Conservation (phyloP, 805 yeast species). For the Saturnispora besseyi region DNA sequence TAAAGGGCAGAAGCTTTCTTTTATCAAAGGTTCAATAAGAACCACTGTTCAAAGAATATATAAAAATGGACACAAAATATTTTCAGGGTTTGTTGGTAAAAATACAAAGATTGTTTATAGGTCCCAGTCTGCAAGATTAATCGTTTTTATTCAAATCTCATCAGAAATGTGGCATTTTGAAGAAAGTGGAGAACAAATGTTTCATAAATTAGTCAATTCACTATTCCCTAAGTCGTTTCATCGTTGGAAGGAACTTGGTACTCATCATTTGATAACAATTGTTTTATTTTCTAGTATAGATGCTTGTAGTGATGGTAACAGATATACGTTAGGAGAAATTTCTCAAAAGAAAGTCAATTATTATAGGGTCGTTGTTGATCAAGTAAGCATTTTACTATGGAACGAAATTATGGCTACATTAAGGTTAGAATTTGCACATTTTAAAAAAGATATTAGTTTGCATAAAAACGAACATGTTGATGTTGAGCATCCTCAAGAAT, state of each 20-base stretch:
- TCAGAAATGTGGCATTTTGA: slow-evolving; percentile 98
- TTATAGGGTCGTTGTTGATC: slow-evolving; percentile 91
- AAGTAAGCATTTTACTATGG: slow-evolving; percentile 85
- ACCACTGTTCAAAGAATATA: slow-evolving; percentile 56
- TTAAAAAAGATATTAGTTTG: slow-evolving; percentile 63
- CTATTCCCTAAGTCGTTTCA: slow-evolving; percentile 82
- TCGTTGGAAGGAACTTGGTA: slow-evolving; percentile 76
- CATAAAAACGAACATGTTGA: slow-evolving; percentile 31
- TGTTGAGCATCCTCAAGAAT: slow-evolving; percentile 27
- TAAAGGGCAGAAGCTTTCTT: slow-evolving; percentile 53
- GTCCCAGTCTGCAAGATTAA: slow-evolving; percentile 80
- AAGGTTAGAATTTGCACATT: slow-evolving; percentile 74
- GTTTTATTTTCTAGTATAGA: slow-evolving; percentile 82
- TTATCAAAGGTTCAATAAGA: slow-evolving; percentile 50
- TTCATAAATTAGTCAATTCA: slow-evolving; percentile 87
- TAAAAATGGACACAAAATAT: slow-evolving; percentile 55
- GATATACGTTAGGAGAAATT: slow-evolving; percentile 62
- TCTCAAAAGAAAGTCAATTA: slow-evolving; percentile 63
- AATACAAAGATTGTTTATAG: slow-evolving; percentile 77
- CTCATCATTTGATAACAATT: slow-evolving; percentile 87
- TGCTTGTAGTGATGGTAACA: slow-evolving; percentile 27
- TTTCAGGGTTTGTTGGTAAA: slow-evolving; percentile 68
- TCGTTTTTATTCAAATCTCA: slow-evolving; percentile 80
- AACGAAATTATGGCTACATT: slow-evolving; percentile 82
- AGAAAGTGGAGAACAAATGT: slow-evolving; percentile 90